Evolutionary conservation across 768 basidiomycete genomes (phyloP).

Genomic region (Naganishia friedmannii): DNA sequence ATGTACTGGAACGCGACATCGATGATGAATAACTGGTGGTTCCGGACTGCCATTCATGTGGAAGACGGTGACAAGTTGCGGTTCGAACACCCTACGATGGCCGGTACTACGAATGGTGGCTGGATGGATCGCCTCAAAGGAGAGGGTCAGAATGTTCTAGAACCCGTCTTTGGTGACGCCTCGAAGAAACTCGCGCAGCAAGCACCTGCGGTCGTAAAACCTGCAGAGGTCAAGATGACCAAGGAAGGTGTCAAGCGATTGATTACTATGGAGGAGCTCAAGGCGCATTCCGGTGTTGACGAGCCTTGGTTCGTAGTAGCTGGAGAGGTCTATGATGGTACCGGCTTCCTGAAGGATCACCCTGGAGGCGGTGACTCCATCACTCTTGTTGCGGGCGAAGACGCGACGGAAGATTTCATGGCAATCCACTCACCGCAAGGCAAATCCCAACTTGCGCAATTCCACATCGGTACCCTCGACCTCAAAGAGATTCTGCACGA

Average conservation of each 20-base stretch:
- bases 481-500: conserved; percentile 5
- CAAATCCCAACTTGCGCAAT: conserved; percentile 56
- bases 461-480: conserved; percentile 59
- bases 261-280: conserved; percentile 57
- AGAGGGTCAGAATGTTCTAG: conserved; percentile 55
- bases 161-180: conserved; percentile 53
- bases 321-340: conserved; percentile 62
- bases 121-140: conserved; percentile 66
- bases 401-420: conserved; percentile 65
- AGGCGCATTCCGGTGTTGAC: conserved; percentile 49
- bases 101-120: conserved; percentile 57
- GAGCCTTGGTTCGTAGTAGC: conserved; percentile 60
- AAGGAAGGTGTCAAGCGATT: conserved; percentile 56
- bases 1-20: conserved; percentile 63
- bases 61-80: conserved; percentile 47
- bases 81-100: conserved; percentile 64
- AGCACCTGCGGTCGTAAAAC: conserved; percentile 1
- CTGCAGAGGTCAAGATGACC: conserved; percentile 54
- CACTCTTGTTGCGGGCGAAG: conserved; percentile 60
- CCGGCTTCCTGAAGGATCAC: conserved; percentile 59
- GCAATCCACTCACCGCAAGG: conserved; percentile 63
- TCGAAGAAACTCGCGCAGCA: conserved; percentile 26
- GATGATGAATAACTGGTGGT: conserved; percentile 67
- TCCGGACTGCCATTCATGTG: conserved; percentile 58
- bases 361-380: conserved; percentile 64